Base-by-base conservation (phyloP, 192 early-diverging fungal species). In the Cetraspora pellucida region DNA sequence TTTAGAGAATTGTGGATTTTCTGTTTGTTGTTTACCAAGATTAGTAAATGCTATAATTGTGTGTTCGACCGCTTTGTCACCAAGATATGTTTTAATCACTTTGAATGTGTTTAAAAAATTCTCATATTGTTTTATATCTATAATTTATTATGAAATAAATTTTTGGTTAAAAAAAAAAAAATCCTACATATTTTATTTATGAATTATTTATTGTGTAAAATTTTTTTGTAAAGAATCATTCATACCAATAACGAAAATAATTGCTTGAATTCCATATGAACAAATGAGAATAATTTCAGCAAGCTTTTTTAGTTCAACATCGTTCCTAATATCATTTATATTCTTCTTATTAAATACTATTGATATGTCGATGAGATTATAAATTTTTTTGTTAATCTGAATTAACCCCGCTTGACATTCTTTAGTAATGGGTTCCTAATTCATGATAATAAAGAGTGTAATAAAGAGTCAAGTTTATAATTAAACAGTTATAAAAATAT, bases 191-290 rank as follows among this genome's bases (percentile, higher is more conserved):
- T 19, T 16, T 4, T 65, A 19, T 37, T 43, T 37, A 37, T 37
- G 7, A 6, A 37, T 19, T 21, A 19, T 2, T 6, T 43, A 44
- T 37, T 19, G 2, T 37, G 19, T 17, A 30, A 23, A n/a, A n/a
- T n/a, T n/a, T 37, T 37, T 6, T 37, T 37, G 7, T 37, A 37
- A 37, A 37, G 5, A 37, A 37, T n/a, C n/a, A n/a, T 1, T 37
- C 31, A 10, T 65, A 44, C 63, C 31, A 65, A 65, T 19, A 2
- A 65, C 63, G 10, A 65, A 65, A 17, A 65, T 43, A 65, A 65
- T 37, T 21, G 63, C 19, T 21, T 65, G 63, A n/a, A 65, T 65
- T 11, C 63, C 63, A 23, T 65, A 65, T 19, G 63, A 65, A 44
- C 63, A 65, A 65, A 8, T 16, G 21, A 37, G 28, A 44, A 65